Conservation (phyloP, 2,329 filamentous ascomycete species). For the Nemania serpens region DNA sequence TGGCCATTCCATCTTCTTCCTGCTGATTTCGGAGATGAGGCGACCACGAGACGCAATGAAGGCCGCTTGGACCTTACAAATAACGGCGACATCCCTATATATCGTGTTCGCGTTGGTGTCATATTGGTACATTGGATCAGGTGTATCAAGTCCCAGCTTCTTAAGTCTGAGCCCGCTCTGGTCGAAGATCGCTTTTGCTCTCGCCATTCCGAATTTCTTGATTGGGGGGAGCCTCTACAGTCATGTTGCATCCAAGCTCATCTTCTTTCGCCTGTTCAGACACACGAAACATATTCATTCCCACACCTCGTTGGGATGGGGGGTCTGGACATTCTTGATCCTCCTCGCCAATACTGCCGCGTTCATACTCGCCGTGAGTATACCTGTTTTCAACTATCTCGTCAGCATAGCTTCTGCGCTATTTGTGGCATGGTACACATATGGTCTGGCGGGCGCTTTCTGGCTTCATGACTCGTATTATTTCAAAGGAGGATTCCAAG, state of each 20-base stretch:
- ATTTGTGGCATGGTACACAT: constrained; percentile 60
- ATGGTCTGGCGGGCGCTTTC: constrained; percentile 56
- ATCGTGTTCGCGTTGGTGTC: constrained; percentile 55
- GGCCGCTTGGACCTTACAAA: constrained; percentile 54
- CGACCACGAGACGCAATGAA: constrained; percentile 56
- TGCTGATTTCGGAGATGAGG: constrained; percentile 58
- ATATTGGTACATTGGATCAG: constrained; percentile 54
- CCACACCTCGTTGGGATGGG: constrained; percentile 53
- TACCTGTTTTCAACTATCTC: constrained; percentile 59
- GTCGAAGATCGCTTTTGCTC: constrained; percentile 56
- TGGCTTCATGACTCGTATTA: constrained; percentile 57
- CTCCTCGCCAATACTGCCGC: constrained; percentile 52
- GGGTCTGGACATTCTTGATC: constrained; percentile 52
- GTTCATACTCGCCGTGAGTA: constrained; percentile 50
- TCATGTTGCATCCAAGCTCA: constrained; percentile 56
- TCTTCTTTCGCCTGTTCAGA: constrained; percentile 56
- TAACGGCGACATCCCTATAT: constrained; percentile 56
- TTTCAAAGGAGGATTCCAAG: constrained; percentile 45
- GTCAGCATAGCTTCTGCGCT: constrained; percentile 55
- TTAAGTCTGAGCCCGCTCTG: constrained; percentile 50
- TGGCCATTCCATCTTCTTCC: constrained; percentile 60
- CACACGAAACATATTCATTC: constrained; percentile 51
- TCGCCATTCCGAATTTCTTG: constrained; percentile 56
- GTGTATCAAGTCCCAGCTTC: constrained; percentile 53
- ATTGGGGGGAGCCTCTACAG: constrained; percentile 55